phyloP scores from a whole-genome alignment of 2,329 filamentous ascomycete genomes.

The Exophiala xenobiotica region DNA sequence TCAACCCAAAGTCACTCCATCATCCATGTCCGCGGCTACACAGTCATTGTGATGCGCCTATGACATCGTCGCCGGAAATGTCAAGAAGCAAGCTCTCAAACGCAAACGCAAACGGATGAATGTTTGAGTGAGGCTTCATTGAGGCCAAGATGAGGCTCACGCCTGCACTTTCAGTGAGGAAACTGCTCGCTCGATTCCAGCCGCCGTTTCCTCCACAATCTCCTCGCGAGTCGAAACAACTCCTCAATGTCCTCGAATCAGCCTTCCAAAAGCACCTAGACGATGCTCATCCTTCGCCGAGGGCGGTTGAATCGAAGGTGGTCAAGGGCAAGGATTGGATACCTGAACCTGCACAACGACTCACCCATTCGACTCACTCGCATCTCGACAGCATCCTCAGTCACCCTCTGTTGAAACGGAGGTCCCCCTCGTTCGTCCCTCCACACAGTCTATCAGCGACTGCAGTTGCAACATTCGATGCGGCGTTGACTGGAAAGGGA shows the following conservation, averaged over 20 bases:
- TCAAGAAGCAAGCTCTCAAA: neutral
- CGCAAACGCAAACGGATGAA: neutral
- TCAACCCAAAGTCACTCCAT: neutral
- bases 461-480: slow-evolving; percentile 25
- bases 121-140: neutral
- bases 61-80: no score
- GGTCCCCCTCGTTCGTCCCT: slow-evolving; percentile 7
- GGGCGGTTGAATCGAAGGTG: slow-evolving; percentile 25
- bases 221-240: slow-evolving; percentile 57
- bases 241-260: slow-evolving; percentile 60
- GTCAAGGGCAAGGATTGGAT: slow-evolving; percentile 21
- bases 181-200: slow-evolving; percentile 55
- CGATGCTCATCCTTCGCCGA: slow-evolving; percentile 51
- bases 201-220: slow-evolving; percentile 51
- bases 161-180: slow-evolving; percentile 47
- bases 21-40: no score
- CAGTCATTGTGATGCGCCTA: no score
- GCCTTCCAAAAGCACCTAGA: slow-evolving; percentile 66
- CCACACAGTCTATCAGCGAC: slow-evolving; percentile 12
- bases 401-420: slow-evolving; percentile 25
- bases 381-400: slow-evolving; percentile 27
- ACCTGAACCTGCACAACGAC: slow-evolving; percentile 20
- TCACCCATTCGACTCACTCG: slow-evolving; percentile 20
- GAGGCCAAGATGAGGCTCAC: slow-evolving; percentile 51
- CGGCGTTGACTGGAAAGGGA: slow-evolving; percentile 15